Base-by-base conservation (phyloP, 371 early-diverging fungal species). In the Rhizopus sp. region DNA sequence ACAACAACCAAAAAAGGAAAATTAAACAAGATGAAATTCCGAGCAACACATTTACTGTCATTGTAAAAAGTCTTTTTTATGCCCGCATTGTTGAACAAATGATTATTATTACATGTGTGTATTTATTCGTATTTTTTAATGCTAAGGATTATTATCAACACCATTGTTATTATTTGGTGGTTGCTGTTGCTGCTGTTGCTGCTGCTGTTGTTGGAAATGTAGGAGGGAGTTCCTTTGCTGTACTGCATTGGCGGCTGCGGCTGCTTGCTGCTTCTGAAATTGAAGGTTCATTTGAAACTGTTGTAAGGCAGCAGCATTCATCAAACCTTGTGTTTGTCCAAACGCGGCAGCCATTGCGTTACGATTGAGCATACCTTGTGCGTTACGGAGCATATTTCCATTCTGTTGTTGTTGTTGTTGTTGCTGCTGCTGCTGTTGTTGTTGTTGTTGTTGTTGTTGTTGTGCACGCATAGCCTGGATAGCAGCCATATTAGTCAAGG, bases 241-340 rank as follows among this genome's bases (percentile, higher is more conserved):
- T 12, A 57, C 55, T 15, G 66, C 63, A 13, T 55, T 55, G 4
- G 59, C 60, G 16, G 61, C 56, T 10, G 47, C 55, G 9, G 64
- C 63, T 6, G 62, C 66, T 42, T 67, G 68, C 33, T 67, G 72
- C 44, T 68, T 65, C 41, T 72, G 72, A 53, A 53, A 63, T 34
- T 64, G 64, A 9, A 68, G 49, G 31, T 54, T 68, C 63, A 68
- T 60, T 55, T 76, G 70, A 42, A 70, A 68, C 53, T 73, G 77
- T 31, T 73, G 74, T 9, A 72, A 54, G 12, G 49, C 49, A 8
- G 57, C 42, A 7, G 41, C 41, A 4, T 37, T 51, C 10, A 35
- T 51, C 31, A 31, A 8, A 17, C 42, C 42, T n/a, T 10, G 42
- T 46, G 46, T 29, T 46, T 46, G 6, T 23, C 15, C 17, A 23